Base-by-base conservation (phyloP, 73 alveolate genomes). In the Paraurostyla sp. region DNA sequence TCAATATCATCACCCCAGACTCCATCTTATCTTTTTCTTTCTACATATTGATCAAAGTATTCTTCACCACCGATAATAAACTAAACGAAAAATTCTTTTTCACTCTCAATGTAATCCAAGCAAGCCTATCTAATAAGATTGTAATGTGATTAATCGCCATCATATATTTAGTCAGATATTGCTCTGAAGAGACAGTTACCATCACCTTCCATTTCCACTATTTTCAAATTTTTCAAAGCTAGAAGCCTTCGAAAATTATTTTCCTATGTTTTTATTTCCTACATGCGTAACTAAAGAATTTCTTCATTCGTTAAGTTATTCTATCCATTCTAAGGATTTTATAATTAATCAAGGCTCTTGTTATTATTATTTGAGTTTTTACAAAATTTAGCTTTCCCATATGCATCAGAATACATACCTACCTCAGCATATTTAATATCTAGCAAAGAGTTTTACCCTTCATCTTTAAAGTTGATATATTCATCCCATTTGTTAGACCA, bases 1-100 rank as follows among this genome's bases (percentile, higher is more conserved):
- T 98, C 99, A 6, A 98, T 92, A 84, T 98, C 98, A 76, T 98
- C 99, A n/a, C 99, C 99, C 99, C 99, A 98, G 23, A 92, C 98
- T 0, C 99, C 99, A 83, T 91, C 94, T 68, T 92, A 73, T 30
- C 98, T 51, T 91, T 95, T 95, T 86, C 89, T 83, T 52, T 93
- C 87, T 22, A 98, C 76, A 58, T 98, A 98, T 41, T 89, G 58
- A 42, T 97, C 99, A 75, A 98, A 91, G 51, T 73, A 90, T 35
- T 94, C 92, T 54, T 76, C 88, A 23, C 99, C 99, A 48, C 98
- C 99, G 41, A 91, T 98, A 9, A 98, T 93, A 71, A 96, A 98
- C 50, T 96, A 96, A 43, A 90, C 62, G 84, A 93, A 98, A 87
- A 93, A 98, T 25, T 97, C 99, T 83, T 96, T 89, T 83, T 97